phyloP scores from a whole-genome alignment of 352 stramenopile genomes.

The Phytophthora tentaculata region DNA sequence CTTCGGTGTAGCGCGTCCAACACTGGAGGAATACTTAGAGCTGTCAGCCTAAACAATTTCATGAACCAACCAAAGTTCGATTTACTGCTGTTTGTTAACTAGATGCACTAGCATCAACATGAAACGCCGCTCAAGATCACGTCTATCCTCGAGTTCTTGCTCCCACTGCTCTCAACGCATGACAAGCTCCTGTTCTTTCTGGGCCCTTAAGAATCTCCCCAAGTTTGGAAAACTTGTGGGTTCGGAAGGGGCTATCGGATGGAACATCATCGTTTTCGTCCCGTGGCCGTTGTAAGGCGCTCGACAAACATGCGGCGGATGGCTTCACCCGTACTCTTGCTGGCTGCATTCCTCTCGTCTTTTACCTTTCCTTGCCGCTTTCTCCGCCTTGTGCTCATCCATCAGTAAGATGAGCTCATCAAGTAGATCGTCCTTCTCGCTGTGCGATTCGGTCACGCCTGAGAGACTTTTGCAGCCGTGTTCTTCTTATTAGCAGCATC shows the following conservation, averaged over 20 bases:
- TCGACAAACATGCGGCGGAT: neutral
- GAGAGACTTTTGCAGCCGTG: neutral
- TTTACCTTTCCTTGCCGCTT: neutral
- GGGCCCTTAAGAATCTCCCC: neutral
- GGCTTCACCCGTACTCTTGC: neutral
- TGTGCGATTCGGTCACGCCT: conserved; percentile 5
- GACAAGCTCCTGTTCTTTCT: neutral
- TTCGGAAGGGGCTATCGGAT: neutral
- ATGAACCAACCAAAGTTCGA: neutral
- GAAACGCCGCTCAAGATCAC: conserved; percentile 1
- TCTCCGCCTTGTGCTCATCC: conserved; percentile 2
- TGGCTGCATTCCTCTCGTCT: neutral
- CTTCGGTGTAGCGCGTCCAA: neutral
- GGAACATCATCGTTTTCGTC: neutral
- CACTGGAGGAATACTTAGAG: neutral
- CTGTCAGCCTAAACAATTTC: neutral
- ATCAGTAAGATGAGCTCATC: conserved; percentile 6
- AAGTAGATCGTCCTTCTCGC: conserved; percentile 5
- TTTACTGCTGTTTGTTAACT: conserved; percentile 2
- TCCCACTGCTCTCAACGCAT: neutral
- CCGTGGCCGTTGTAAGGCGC: neutral
- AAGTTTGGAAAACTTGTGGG: neutral
- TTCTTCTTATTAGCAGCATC: conserved; percentile 13
- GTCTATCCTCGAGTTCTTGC: neutral
- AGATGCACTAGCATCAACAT: neutral